Base-by-base conservation (phyloP, 768 basidiomycete species). In the Termitomyces bulborhizus region DNA sequence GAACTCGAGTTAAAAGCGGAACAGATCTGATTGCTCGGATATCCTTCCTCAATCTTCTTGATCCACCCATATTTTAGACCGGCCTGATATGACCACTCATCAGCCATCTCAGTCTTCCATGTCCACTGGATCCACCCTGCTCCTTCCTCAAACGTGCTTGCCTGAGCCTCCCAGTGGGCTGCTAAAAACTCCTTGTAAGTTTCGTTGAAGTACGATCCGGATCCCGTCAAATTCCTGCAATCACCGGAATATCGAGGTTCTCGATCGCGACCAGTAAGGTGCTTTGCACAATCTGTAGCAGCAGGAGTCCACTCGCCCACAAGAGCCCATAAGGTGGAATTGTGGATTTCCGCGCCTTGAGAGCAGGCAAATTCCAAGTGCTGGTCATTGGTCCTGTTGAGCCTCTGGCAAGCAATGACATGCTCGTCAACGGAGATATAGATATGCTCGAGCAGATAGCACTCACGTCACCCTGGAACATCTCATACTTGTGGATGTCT, bases 291-390 rank as follows among this genome's bases (percentile, higher is more conserved):
- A 63, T 91, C 91, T 4, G 81, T 92, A 50, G 77, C 70, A 2
- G 87, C 88, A 3, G 88, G 80, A 1, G 88, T 84, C 84, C 90
- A 97, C 73, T 97, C 93, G 40, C 93, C 93, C 18, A 93, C 90
- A 45, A 93, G 75, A 16, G 82, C 77, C 92, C 90, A 93, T 29
- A 94, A 77, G 36, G 80, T 76, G 60, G 83, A 85, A 15, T 63
- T 60, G 0, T 76, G 64, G 3, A 92, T 74, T 0, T 70, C 62
- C 9, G 72, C 68, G 13, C 69, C 73, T 36, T 71, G 65, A 47
- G 58, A 58, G 63, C 90, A 93, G 3, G 85, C 86, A 2, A 60
- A 43, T 90, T 86, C 15, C 36, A 37, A 6, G 60, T 90, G 88
- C 52, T 84, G 68, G 26, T 72, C 62, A 51, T 81, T 57, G 40